A percentile compares a stretch with the other conserved stretches of the same genome.
Conservation (phyloP, 371 early-diverging fungal genomes). For the Mycotypha africana region DNA sequence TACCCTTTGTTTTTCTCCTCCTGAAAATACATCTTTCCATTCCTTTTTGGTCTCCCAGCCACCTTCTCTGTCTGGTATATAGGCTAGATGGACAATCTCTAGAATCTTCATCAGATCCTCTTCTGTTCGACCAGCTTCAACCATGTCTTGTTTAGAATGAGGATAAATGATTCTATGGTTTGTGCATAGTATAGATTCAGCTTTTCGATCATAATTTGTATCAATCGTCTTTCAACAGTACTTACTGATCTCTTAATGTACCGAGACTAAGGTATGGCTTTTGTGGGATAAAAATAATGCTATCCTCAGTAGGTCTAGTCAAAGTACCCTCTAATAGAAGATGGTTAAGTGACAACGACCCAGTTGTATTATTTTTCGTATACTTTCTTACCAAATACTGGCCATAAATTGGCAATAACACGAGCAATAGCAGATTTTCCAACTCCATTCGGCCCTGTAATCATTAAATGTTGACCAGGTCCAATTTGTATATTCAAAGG, state of each 20-base stretch:
- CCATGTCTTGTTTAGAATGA: slow-evolving; percentile 76
- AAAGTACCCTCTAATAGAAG: slow-evolving; percentile 51
- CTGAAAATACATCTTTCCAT: slow-evolving; percentile 89
- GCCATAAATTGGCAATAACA: slow-evolving; percentile 86
- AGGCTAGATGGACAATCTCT: slow-evolving; percentile 63
- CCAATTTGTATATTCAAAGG: slow-evolving; percentile 54
- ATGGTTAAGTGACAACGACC: background rate
- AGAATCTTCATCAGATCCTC: slow-evolving; percentile 70
- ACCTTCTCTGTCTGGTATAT: slow-evolving; percentile 79
- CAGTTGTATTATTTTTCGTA: background rate
- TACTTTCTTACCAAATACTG: slow-evolving; percentile 52
- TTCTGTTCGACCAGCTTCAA: slow-evolving; percentile 68
- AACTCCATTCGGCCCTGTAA: slow-evolving; percentile 81
- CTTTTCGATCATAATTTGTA: background rate
- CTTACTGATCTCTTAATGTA: slow-evolving; percentile 77
- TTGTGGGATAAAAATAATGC: slow-evolving; percentile 87
- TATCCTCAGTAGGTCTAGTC: slow-evolving; percentile 55
- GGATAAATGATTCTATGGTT: slow-evolving; percentile 73
- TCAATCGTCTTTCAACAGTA: background rate
- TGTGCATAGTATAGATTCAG: background rate
- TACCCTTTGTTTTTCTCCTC: slow-evolving; percentile 90
- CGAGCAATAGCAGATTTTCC: slow-evolving; percentile 82
- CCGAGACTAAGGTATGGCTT: slow-evolving; percentile 86
- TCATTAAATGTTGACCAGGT: slow-evolving; percentile 62
- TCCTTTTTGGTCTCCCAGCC: slow-evolving; percentile 86